Conservation (phyloP, 306 rosid species). For the Sindora glabra region DNA sequence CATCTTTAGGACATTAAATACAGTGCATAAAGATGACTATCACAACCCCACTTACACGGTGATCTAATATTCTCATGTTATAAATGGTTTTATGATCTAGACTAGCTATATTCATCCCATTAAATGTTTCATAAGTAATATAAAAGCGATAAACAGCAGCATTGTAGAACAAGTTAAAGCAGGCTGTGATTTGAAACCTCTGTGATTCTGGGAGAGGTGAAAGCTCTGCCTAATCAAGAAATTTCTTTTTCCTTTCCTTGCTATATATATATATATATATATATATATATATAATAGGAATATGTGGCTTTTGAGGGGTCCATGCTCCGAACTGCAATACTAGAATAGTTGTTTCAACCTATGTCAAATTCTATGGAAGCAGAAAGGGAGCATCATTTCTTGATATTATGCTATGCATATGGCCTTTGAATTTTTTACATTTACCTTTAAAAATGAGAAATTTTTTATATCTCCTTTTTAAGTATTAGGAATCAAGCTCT, state of each 20-base stretch:
- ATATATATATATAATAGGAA: too few species aligned
- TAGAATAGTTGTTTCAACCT: neutral
- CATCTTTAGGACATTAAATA: slow-evolving; percentile 60
- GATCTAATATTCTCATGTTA: slow-evolving; percentile 18
- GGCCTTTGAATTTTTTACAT: neutral
- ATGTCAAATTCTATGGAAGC: neutral
- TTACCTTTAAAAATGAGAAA: neutral
- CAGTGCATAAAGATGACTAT: slow-evolving; percentile 84
- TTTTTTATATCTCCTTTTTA: neutral
- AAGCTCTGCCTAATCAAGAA: neutral
- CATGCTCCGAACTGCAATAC: too few species aligned
- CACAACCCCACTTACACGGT: slow-evolving; percentile 94
- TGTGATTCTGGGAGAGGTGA: slow-evolving; percentile 2
- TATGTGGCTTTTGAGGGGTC: too few species aligned
- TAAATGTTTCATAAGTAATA: neutral
- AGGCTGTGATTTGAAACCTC: neutral
- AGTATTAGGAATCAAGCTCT: neutral
- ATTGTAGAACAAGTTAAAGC: neutral
- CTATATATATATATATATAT: too few species aligned
- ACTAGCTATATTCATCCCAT: slow-evolving; percentile 1
- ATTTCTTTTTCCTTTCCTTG: neutral
- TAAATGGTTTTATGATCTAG: slow-evolving; percentile 13
- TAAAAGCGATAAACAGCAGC: neutral
- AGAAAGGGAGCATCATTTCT: neutral
- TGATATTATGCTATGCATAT: neutral